Evolutionary conservation across 163 green algal genomes (phyloP), one percentile per base, ranked within the genome.

Genomic region (Trebouxia gelatinosa): DNA sequence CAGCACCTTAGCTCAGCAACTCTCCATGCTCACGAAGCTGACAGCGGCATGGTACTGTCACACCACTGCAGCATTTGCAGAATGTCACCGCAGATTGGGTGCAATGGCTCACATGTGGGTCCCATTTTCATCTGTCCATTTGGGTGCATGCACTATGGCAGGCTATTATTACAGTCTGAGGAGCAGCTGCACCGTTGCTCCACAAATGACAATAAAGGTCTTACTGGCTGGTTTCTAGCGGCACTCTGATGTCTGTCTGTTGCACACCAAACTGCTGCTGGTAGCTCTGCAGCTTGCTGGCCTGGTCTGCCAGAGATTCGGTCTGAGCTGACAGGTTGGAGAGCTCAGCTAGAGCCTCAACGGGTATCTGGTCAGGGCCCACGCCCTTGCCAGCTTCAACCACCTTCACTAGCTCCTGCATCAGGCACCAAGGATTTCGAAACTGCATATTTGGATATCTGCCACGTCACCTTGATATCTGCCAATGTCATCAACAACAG

Each of bases 261-360:
- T 23, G 39, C 17, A 76, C 28, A 31, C 29, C 40, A 62, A 59
- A 76, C 11, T 64, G 40, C 68, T 76, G 28, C 68, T 76, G 68
- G 68, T 29, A 62, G 40, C 13, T 40, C 6, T 39, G 31, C 68
- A 76, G 68, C 68, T 64, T 78, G 31, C 9, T 54, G 35, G 37
- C 43, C 6, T 50, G 71, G 28, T 67, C 51, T 38, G 26, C 50
- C n/a, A 51, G 9, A 59, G 3, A 54, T 23, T 78, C 71, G 32
- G 54, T 19, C 5, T 78, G 35, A 17, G 50, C 32, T 26, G 32
- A 34, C 21, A 76, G 39, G 13, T 59, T 38, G 2, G 40, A 29
- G 28, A 76, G 68, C 68, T 76, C 40, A 40, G 29, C 17, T 29
- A 76, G 43, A 29, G 29, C 68, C 31, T 76, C 68, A 19, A 40